Percentiles rank a stretch among this genome's conserved stretches.
These are phyloP conservation scores for Decorospora gaudefroyi DNA, from an alignment of 2,329 filamentous ascomycete species.

Conservation along the genomic window DNA sequence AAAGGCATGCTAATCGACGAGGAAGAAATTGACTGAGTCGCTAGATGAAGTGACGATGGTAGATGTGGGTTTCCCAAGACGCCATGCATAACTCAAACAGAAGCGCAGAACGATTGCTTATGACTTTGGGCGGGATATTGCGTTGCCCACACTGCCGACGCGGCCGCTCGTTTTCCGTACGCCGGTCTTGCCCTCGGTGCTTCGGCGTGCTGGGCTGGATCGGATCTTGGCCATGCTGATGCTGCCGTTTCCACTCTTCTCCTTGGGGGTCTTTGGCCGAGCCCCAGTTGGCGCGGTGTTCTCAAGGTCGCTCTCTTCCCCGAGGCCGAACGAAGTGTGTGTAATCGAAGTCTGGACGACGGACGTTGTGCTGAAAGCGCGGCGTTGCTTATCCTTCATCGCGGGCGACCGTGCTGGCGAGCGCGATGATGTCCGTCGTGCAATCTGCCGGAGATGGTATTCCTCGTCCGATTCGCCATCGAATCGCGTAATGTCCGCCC, in stretches of 20 bases:
- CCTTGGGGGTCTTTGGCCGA: conserved; percentile 53
- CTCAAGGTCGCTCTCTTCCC: conserved; percentile 55
- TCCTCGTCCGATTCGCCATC: conserved; percentile 79
- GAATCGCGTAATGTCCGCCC: conserved; percentile 62
- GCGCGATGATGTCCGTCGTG: conserved; percentile 65
- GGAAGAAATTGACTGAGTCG: conserved; percentile 13
- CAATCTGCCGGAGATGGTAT: conserved; percentile 68
- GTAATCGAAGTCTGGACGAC: conserved; percentile 50
- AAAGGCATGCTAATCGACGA: conserved; percentile 20
- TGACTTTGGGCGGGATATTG: conserved; percentile 37
- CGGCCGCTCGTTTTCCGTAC: conserved; percentile 58
- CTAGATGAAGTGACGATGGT: conserved; percentile 17
- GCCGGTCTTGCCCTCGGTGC: conserved; percentile 54
- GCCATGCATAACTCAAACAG: conserved; percentile 28
- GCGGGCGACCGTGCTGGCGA: conserved; percentile 64
- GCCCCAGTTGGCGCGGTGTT: conserved; percentile 46
- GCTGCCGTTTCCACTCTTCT: conserved; percentile 49
- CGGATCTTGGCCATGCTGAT: conserved; percentile 54
- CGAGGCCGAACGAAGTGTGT: conserved; percentile 40
- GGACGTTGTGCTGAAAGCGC: conserved; percentile 73
- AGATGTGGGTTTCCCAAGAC: conserved; percentile 21
- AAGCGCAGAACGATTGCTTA: conserved; percentile 21
- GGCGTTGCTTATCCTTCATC: conserved; percentile 65
- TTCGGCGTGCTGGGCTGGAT: conserved; percentile 52
- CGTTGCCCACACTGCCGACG: conserved; percentile 53